A percentile compares a stretch with the other conserved stretches of the same genome.
These are phyloP conservation scores for Hypoxylon sp. DNA, from an alignment of 2,329 filamentous ascomycete genomes.

Conservation along the genomic window DNA sequence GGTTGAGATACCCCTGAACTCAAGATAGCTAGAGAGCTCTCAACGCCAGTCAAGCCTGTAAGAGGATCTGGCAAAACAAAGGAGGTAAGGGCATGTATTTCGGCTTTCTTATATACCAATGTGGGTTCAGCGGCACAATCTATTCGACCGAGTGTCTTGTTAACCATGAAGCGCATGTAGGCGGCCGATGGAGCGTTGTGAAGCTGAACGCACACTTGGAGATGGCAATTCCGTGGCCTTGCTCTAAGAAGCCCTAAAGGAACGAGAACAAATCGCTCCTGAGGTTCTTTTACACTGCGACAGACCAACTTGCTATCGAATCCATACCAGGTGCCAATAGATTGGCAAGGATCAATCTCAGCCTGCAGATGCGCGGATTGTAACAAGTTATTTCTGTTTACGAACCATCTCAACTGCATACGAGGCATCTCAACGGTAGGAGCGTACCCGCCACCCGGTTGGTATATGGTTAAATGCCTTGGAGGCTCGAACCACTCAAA, in stretches of 20 bases:
- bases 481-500: conserved; percentile 66
- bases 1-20: conserved; percentile 65
- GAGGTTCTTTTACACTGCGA: conserved; percentile 58
- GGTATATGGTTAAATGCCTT: conserved; percentile 62
- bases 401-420: conserved; percentile 67
- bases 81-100: conserved; percentile 73
- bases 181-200: conserved; percentile 39
- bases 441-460: conserved; percentile 53
- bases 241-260: conserved; percentile 61
- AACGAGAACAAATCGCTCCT: conserved; percentile 67
- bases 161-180: conserved; percentile 69
- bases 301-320: conserved; percentile 72
- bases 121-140: conserved; percentile 70
- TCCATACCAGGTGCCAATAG: conserved; percentile 64
- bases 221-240: conserved; percentile 58
- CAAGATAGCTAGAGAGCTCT: conserved; percentile 70
- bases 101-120: conserved; percentile 70
- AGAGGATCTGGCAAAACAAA: conserved; percentile 70
- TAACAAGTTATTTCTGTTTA: conserved; percentile 62
- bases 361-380: conserved; percentile 64
- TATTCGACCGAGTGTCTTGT: conserved; percentile 68
- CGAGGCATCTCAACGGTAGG: conserved; percentile 66
- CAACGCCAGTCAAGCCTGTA: conserved; percentile 71
- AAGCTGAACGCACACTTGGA: conserved; percentile 58
- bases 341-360: conserved; percentile 69